Evolutionary conservation across 129 eudicot genomes (phyloP).

Genomic region (Oenanthe sinensis): DNA sequence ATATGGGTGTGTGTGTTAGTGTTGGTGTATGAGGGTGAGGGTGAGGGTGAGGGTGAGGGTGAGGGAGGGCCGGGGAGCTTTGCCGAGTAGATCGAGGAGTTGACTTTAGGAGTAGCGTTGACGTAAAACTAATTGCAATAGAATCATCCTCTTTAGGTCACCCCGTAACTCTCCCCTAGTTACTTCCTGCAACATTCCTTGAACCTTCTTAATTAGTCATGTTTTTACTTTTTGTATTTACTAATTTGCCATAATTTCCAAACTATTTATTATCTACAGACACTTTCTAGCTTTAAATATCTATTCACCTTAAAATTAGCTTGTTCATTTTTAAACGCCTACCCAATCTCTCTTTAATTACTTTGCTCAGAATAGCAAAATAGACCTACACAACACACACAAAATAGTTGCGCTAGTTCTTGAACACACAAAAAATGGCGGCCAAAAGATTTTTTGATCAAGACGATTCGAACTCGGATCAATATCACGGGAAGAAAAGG

Average conservation of each 20-base stretch:
- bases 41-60: neutral
- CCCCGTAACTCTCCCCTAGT: neutral
- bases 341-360: neutral
- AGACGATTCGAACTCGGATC: conserved; percentile 19
- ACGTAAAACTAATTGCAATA: conserved; percentile 16
- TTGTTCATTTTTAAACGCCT: neutral
- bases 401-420: neutral
- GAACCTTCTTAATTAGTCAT: conserved; percentile 17
- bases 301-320: neutral
- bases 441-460: conserved; percentile 43
- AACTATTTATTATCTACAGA: neutral
- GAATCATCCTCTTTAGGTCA: conserved; percentile 13
- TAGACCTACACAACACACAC: neutral
- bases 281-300: neutral
- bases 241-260: neutral
- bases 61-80: neutral
- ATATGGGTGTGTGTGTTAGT: neutral
- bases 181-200: conserved; percentile 21
- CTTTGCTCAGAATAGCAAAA: neutral
- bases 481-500: conserved; percentile 35
- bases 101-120: conserved; percentile 19
- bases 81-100: neutral
- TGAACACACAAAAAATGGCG: conserved; percentile 24
- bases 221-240: neutral
- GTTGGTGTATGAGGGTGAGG: neutral